A percentile compares a stretch with the other conserved stretches of the same genome.
phyloP scores from a whole-genome alignment of 23 red algal genomes.

The Gracilaria domingensis region DNA sequence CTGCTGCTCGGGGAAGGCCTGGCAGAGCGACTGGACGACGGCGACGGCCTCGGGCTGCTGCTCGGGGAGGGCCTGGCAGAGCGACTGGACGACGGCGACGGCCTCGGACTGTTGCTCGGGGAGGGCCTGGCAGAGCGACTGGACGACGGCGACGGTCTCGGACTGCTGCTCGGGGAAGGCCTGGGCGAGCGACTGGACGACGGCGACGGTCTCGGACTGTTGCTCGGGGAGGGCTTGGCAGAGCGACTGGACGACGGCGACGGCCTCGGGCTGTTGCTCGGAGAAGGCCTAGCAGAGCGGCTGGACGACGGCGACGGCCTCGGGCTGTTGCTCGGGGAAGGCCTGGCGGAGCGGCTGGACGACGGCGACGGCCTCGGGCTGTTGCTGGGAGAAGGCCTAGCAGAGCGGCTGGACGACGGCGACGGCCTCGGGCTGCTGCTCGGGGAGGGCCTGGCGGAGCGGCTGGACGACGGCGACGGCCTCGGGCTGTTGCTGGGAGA shows the following conservation, averaged over 20 bases:
- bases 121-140: neutral
- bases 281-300: neutral
- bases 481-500: neutral
- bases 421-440: slow-evolving; percentile 11
- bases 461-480: neutral
- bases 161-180: neutral
- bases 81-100: slow-evolving; percentile 16
- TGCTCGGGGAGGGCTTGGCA: neutral
- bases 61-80: neutral
- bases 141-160: slow-evolving; percentile 17
- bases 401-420: neutral
- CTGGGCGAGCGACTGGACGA: slow-evolving; percentile 6
- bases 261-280: neutral
- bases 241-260: slow-evolving; percentile 19
- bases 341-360: neutral
- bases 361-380: slow-evolving; percentile 19
- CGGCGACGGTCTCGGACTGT: slow-evolving; percentile 8
- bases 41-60: slow-evolving; percentile 2
- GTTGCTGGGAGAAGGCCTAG: neutral
- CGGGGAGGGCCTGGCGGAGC: neutral
- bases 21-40: neutral
- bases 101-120: neutral
- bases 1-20: slow-evolving; percentile 8
- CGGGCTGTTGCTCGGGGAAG: neutral
- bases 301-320: slow-evolving; percentile 10